A percentile compares a stretch with the other conserved stretches of the same genome.
Conservation (phyloP, 2,329 filamentous ascomycete species). For the Triangularia verruculosa region DNA sequence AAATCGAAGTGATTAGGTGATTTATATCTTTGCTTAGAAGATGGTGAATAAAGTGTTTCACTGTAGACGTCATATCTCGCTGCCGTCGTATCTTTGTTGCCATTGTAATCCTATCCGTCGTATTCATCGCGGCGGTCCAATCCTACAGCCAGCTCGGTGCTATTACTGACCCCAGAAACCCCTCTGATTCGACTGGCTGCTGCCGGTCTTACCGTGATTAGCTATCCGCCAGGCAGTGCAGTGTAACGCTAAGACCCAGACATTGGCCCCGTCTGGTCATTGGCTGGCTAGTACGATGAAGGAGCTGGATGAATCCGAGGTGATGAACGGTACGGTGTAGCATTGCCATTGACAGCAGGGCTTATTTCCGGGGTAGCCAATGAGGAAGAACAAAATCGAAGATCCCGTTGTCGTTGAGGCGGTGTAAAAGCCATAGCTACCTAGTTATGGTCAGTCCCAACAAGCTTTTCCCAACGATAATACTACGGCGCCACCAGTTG, state of each 20-base stretch:
- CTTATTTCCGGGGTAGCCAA: background rate
- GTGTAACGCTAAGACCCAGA: background rate
- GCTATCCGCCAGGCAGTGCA: background rate
- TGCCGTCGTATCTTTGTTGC: background rate
- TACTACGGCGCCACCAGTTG: background rate
- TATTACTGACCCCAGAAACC: background rate
- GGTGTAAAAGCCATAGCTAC: background rate
- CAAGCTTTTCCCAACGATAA: background rate
- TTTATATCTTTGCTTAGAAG: too few species aligned
- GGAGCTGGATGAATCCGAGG: background rate
- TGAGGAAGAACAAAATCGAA: background rate
- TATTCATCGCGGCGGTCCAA: background rate
- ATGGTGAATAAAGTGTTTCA: background rate
- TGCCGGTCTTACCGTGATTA: background rate
- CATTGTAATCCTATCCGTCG: background rate
- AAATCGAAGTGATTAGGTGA: too few species aligned
- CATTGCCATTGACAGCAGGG: background rate
- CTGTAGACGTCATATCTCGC: background rate
- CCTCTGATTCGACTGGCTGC: background rate
- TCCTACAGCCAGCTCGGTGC: background rate
- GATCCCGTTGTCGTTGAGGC: too few species aligned
- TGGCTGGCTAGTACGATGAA: background rate
- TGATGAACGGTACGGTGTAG: background rate
- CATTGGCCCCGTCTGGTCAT: background rate
- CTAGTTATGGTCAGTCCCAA: too few species aligned